Evolutionary conservation across 2,329 filamentous ascomycete genomes (phyloP), one percentile per base, ranked within the genome.

Genomic region (Pseudocercospora vitis): DNA sequence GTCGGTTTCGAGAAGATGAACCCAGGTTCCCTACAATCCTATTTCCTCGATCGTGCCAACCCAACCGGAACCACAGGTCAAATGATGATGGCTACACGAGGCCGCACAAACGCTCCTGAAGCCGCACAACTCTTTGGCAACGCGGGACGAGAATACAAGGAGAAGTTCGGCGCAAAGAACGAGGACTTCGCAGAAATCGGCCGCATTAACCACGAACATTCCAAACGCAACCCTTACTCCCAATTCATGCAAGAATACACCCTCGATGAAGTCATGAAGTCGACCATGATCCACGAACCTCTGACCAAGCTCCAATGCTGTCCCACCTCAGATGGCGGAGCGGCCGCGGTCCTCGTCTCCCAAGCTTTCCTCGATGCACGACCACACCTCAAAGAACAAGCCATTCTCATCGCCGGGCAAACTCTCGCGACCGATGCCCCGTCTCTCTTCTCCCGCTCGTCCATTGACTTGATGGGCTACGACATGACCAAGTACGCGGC

Each of bases 1-100:
- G 83, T 97, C 26, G 92, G 92, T 3, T 97, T 96, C 65, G 92
- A 97, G 80, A 96, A 96, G 83, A 97, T 97, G 92, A 91, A 86
- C 75, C 86, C 87, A 0, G 92, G 92, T 18, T 88, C 85, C 65
- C 78, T 97, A 61, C 85, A 91, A 76, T 82, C 78, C 56, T 85
- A 88, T 74, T 96, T 88, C 76, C 86, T 90, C 63, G 92, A 96
- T 70, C 81, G 91, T 21, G 83, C 85, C 62, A 92, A 87, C 68
- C 91, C 92, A 1, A 87, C 84, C 0, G 86, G 84, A 21, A 87
- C 87, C 3, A 81, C 85, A 0, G 78, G 78, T 42, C 76, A 81
- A 70, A 89, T 96, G 82, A 68, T 69, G 66, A 53, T 60, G 48
- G 60, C 65, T 24, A 67, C 65, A 3, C 50, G 62, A 7, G 67